A percentile compares a stretch with the other conserved stretches of the same genome.
phyloP scores from a whole-genome alignment of 345 rosid genomes.

The Eucalyptus regnans region DNA sequence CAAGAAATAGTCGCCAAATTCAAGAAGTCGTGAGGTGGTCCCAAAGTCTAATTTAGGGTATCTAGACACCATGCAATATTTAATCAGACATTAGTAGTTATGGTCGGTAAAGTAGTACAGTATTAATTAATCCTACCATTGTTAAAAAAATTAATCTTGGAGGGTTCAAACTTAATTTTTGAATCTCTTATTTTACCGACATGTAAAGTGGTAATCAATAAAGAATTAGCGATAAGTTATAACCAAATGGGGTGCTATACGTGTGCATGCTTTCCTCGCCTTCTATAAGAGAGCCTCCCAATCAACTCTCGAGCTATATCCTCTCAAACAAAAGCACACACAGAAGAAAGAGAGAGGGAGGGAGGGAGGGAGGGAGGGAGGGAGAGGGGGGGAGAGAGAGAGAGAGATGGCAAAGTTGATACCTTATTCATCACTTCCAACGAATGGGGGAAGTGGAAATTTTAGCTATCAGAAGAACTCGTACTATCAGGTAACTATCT shows the following conservation, averaged over 20 bases:
- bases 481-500: background rate
- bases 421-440: background rate
- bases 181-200: background rate
- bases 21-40: background rate
- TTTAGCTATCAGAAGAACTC: slow-evolving; percentile 7
- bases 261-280: background rate
- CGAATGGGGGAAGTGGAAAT: slow-evolving; percentile 4
- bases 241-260: background rate
- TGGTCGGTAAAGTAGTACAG: background rate
- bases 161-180: background rate
- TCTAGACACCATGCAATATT: background rate
- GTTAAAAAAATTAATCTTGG: background rate
- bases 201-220: background rate
- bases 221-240: background rate
- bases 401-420: background rate
- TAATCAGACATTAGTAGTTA: background rate
- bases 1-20: background rate
- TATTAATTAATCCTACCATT: background rate
- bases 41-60: background rate
- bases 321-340: background rate
- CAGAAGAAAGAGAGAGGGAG: background rate
- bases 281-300: background rate
- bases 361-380: background rate
- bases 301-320: background rate
- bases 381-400: background rate